Evolutionary conservation across 2,329 filamentous ascomycete species (phyloP), one percentile per base, ranked within the genome.

Genomic region (Pseudogymnoascus sp.): DNA sequence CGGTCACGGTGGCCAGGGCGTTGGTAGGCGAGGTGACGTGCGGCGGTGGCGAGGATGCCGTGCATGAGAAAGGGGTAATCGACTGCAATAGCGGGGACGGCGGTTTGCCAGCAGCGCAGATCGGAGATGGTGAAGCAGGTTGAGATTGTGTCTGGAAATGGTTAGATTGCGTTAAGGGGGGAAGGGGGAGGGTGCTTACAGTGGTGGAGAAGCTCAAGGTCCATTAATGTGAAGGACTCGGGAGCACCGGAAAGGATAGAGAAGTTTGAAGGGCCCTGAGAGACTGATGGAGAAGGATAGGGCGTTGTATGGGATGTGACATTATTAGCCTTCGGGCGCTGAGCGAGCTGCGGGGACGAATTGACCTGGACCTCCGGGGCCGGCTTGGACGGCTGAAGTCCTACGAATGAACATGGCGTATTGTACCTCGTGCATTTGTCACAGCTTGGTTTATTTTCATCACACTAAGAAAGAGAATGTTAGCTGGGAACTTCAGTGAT

Each of bases 131-230:
- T 69, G 14, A 57, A 23, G 45, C 63, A 36, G 11, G 69, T 70
- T 21, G 61, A 54, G 16, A 64, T 66, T 16, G 61, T 65, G 51
- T 67, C 51, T 57, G 10, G 16, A 13, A 21, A 34, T 34, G 10
- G 51, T 57, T 34, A 57, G 51, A 19, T 54, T 5, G 14, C 4
- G n/a, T 19, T 2, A 57, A 57, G 10, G 8, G 25, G 16, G 6
- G 8, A 57, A 6, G 2, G 16, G 16, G 10, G n/a, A 8, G n/a
- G 4, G 11, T 2, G 11, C 21, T 16, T 45, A 45, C 39, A 70
- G 54, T 67, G 63, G 37, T 70, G 67, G 6, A 70, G 48, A 11
- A 70, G 54, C 43, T 69, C 68, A 3, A 70, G 60, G 41, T 69
- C 67, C 36, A 21, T 51, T 11, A 66, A 45, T 54, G 61, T 60